Base-by-base conservation (phyloP, 257 asterid genomes). In the Solanum pennellii region DNA sequence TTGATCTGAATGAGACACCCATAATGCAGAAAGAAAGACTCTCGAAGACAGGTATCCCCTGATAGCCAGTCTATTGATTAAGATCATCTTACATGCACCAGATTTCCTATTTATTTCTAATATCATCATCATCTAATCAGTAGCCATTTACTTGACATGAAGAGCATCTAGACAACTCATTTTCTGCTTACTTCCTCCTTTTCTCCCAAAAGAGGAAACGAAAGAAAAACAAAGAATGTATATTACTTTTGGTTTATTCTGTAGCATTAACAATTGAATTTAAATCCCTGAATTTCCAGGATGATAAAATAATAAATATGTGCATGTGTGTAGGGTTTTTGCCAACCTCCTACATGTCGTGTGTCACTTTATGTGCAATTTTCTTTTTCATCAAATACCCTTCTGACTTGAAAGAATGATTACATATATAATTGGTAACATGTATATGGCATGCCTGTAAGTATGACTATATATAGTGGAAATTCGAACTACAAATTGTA, bases 1-100 rank as follows among this genome's bases (percentile, higher is more conserved):
- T 93, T 18, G 97, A 93, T 91, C 90, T 94, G 90, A 94, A 94
- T n/a, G 98, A 94, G 93, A 92, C 96, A 10, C 98, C 95, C 25
- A 60, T 56, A 86, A 73, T 88, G 86, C 97, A 90, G 90, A 91
- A 92, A 76, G 87, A 91, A 62, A 91, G 90, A 86, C 92, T 94
- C 86, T 92, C 96, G 3, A 93, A 93, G 89, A 93, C 96, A 89
- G 98, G 98, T 93, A 92, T 86, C 20, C 37, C 41, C 49, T 82
- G 83, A 65, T 75, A 72, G 59, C 23, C 10, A 47, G 7, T 42
- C 12, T 44, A 3, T 73, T 86, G n/a, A n/a, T 41, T 45, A 79
- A 45, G 66, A 9, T 79, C 66, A 21, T 45, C 84, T 25, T 79
- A 79, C 8, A 45, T 79, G 84, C 27, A 79, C 41, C 16, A 4